phyloP scores from a whole-genome alignment of 345 rosid species.

The Populus euphratica region DNA sequence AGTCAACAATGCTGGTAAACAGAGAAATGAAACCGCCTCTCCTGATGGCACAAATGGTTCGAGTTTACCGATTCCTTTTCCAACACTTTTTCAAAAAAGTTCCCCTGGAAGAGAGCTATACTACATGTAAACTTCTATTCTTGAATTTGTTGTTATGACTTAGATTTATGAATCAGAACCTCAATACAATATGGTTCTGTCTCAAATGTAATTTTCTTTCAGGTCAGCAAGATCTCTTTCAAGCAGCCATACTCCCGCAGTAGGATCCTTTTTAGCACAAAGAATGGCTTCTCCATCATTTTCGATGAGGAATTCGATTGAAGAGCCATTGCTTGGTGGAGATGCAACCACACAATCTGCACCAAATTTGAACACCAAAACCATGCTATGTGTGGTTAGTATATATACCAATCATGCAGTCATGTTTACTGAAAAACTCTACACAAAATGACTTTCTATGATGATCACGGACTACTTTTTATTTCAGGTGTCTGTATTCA shows the following conservation, averaged over 20 bases:
- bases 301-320: conserved; percentile 28
- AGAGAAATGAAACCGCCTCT: conserved; percentile 31
- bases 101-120: conserved; percentile 58
- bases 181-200: background rate
- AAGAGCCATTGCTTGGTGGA: conserved; percentile 67
- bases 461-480: background rate
- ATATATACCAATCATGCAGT: background rate
- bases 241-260: conserved; percentile 66
- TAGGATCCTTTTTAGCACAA: conserved; percentile 53
- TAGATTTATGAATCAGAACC: background rate
- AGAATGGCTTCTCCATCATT: conserved; percentile 43
- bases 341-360: conserved; percentile 31
- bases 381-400: conserved; percentile 65
- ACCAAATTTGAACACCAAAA: conserved; percentile 45
- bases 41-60: conserved; percentile 20
- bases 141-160: background rate
- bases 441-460: background rate
- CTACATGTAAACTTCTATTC: conserved; percentile 44
- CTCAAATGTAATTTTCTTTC: conserved; percentile 4
- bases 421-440: background rate
- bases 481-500: conserved; percentile 49
- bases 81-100: conserved; percentile 34
- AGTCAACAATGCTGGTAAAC: conserved; percentile 25
- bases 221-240: conserved; percentile 87
- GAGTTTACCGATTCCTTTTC: conserved; percentile 63